phyloP scores from a whole-genome alignment of 768 basidiomycete species.

The Mrakia blollopis region DNA sequence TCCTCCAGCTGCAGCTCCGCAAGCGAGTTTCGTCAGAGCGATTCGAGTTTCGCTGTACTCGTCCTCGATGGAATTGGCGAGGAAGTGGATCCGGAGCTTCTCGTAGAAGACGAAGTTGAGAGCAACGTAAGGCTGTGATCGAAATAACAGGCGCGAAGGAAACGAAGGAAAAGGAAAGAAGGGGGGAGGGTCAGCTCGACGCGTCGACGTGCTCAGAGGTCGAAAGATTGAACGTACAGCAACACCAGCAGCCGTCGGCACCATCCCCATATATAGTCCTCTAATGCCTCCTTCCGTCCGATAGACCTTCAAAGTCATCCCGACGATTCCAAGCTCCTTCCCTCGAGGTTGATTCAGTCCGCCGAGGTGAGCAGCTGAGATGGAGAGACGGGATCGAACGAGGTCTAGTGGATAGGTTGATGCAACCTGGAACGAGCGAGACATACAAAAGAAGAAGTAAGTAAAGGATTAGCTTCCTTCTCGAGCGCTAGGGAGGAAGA shows the following conservation, averaged over 20 bases:
- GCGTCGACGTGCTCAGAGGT: not conserved
- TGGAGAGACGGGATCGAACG: conserved; percentile 83
- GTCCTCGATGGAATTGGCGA: conserved; percentile 6
- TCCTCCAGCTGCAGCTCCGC: conserved; percentile 79
- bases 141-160: too few species aligned
- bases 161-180: not conserved
- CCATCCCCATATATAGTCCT: conserved; percentile 75
- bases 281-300: conserved; percentile 85
- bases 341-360: not conserved
- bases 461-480: too few species aligned
- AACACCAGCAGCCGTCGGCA: conserved; percentile 59
- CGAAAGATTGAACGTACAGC: conserved; percentile 9
- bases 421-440: conserved; percentile 2
- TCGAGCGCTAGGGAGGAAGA: not conserved
- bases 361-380: conserved; percentile 50
- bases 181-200: not conserved
- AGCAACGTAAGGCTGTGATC: conserved; percentile 27
- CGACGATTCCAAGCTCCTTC: conserved; percentile 54
- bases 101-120: conserved; percentile 33
- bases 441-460: not conserved
- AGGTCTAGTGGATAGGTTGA: conserved; percentile 78
- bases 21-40: conserved; percentile 41
- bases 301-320: conserved; percentile 87
- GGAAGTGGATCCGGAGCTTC: not conserved
- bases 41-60: not conserved